Base-by-base conservation (phyloP, 2,329 filamentous ascomycete genomes). In the Cladosporium oxysporum region DNA sequence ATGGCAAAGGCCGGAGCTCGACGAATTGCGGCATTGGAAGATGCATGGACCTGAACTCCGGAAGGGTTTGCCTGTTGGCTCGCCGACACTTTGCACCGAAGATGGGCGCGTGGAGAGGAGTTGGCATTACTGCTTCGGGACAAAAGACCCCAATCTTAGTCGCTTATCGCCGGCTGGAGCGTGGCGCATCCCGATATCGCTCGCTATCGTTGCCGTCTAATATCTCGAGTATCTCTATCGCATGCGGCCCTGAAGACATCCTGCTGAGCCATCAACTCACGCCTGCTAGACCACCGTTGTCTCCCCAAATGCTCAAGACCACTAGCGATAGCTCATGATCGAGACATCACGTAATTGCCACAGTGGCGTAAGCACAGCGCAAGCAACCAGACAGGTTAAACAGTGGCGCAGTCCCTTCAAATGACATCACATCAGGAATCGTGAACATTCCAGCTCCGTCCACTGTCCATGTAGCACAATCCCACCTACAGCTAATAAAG, bases 151-250 rank as follows among this genome's bases (percentile, higher is more conserved):
- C 47, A 53, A 37, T 49, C 26, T 33, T 23, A 3, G 12, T 52
- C 61, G 61, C 49, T 63, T 63, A 63, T 41, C 61, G 61, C 33
- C 61, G 61, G 61, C 31, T 60, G 31, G 55, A 23, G 23, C 26
- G 58, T 60, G 35, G 58, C 44, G 58, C 18, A 10, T 31, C 52
- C 52, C 52, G 52, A 55, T 33, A 55, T 55, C 52, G 52, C 52
- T 47, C 41, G 28, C 16, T 55, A 33, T 55, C 52, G 52, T 8
- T 55, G 28, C 26, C 28, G 28, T 35, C 33, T 35, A 5, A 12
- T 35, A 12, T 35, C 33, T 35, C 33, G 33, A 35, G 12, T 55
- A 18, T 29, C 28, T 33, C 52, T 33, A 31, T 55, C 29, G 14
- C 26, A 11, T 31, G 16, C 33, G 28, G n/a, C n/a, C 16, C 14